Evolutionary conservation across 805 yeast genomes (phyloP).

Genomic region (Hanseniaspora guilliermondii): DNA sequence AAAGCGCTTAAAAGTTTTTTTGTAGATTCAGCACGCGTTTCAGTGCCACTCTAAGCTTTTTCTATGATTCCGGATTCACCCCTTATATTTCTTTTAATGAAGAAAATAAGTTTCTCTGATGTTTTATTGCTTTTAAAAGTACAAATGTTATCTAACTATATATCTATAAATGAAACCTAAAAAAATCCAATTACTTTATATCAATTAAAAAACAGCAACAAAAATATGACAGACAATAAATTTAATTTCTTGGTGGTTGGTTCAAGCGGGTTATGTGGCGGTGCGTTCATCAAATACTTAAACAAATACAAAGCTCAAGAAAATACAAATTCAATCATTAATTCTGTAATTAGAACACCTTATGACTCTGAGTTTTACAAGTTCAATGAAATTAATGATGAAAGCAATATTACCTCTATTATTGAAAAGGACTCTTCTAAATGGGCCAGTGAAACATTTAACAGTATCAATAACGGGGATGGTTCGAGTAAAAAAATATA

Average conservation of each 20-base stretch:
- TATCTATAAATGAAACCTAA: no score
- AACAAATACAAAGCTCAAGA: constrained; percentile 13
- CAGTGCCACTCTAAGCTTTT: no score
- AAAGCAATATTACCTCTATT: constrained; percentile 24
- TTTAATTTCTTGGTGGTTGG: constrained; percentile 39
- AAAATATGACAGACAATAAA: background rate
- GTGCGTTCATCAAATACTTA: constrained; percentile 39
- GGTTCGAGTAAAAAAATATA: constrained; percentile 32
- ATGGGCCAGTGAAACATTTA: constrained; percentile 33
- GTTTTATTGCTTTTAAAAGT: no score
- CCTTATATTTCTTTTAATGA: no score
- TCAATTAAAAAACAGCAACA: background rate
- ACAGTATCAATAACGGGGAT: constrained; percentile 16
- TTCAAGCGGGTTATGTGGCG: constrained; percentile 70
- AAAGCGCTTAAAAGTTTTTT: no score
- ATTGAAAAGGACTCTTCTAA: constrained; percentile 35
- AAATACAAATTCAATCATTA: background rate
- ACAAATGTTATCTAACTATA: no score
- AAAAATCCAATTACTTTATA: no score
- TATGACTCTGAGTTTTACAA: constrained; percentile 20
- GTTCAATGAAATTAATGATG: constrained; percentile 14
- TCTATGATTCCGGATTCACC: no score
- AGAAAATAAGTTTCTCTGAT: no score
- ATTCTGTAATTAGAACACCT: constrained; percentile 41
- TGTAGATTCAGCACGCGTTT: no score